Conservation (phyloP, 257 asterid species). For the Primulina tabacum region DNA sequence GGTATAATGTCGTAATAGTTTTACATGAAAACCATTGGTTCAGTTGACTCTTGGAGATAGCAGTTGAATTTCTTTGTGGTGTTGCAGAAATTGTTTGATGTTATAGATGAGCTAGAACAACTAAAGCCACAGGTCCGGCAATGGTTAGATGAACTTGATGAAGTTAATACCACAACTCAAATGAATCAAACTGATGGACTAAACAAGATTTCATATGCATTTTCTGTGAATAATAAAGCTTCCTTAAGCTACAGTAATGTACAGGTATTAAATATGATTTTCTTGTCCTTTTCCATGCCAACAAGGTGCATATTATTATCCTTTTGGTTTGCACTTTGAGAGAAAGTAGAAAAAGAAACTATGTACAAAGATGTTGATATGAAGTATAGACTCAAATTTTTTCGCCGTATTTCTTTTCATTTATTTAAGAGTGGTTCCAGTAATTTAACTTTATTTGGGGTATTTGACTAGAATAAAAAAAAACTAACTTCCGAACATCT, state of each 20-base stretch:
- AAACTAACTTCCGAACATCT: background rate
- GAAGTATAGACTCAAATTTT: background rate
- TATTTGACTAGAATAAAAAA: background rate
- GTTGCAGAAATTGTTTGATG: conserved; percentile 53
- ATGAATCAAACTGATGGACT: conserved; percentile 36
- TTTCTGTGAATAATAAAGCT: conserved; percentile 36
- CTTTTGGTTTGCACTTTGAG: background rate
- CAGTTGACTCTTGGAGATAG: conserved; percentile 21
- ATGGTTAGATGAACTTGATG: conserved; percentile 43
- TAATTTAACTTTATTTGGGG: background rate
- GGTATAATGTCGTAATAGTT: conserved; percentile 18
- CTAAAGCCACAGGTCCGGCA: conserved; percentile 60
- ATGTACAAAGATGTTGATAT: background rate
- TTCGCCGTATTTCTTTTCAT: background rate
- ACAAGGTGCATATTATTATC: background rate
- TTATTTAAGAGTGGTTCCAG: background rate
- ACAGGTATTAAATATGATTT: conserved; percentile 40
- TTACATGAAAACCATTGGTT: conserved; percentile 2
- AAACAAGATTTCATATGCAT: conserved; percentile 32
- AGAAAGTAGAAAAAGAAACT: background rate
- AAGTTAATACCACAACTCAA: conserved; percentile 37
- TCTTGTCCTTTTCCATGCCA: conserved; percentile 12
- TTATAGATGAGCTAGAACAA: conserved; percentile 77
- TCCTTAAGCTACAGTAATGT: conserved; percentile 37
- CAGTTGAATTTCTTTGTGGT: conserved; percentile 22